These are phyloP conservation scores for Pseudoperonospora humuli DNA, from an alignment of 352 stramenopile species.

Conservation along the genomic window DNA sequence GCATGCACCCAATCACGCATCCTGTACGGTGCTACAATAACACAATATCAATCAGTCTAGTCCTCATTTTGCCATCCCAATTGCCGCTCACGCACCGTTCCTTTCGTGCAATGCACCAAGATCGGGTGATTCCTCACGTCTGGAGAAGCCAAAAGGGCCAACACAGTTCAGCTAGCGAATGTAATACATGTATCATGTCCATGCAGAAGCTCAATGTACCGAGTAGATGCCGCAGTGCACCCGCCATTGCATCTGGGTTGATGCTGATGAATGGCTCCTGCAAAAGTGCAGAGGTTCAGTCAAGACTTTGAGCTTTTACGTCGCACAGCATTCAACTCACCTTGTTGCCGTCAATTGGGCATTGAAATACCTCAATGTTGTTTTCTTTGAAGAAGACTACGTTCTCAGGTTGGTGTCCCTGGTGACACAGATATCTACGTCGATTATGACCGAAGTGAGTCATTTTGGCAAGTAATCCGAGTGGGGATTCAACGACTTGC, in stretches of 20 bases:
- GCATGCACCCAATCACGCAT: conserved; percentile 80
- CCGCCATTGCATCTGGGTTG: conserved; percentile 70
- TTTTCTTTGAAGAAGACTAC: conserved; percentile 76
- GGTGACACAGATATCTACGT: conserved; percentile 69
- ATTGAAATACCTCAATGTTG: conserved; percentile 76
- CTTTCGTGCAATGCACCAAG: conserved; percentile 85
- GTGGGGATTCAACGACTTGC: neutral
- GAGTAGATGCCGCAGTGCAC: conserved; percentile 68
- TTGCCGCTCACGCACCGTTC: conserved; percentile 40
- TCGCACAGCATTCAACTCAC: too few species aligned
- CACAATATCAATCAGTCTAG: neutral
- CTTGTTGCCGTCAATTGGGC: conserved; percentile 86
- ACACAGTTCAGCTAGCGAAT: conserved; percentile 2
- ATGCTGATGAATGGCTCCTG: conserved; percentile 87
- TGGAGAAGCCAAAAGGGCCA: conserved; percentile 1
- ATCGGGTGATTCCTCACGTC: conserved; percentile 85
- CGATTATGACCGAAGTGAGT: neutral
- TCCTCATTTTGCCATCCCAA: neutral
- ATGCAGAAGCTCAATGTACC: conserved; percentile 21
- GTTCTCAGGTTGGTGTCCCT: conserved; percentile 79
- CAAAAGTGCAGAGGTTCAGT: neutral
- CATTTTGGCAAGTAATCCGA: neutral
- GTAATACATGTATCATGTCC: neutral
- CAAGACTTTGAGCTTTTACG: neutral
- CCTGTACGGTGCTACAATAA: conserved; percentile 62